Evolutionary conservation across 1,284 basidiomycete genomes (phyloP), one percentile per base, ranked within the genome.

Genomic region (Trichosporon inkin): DNA sequence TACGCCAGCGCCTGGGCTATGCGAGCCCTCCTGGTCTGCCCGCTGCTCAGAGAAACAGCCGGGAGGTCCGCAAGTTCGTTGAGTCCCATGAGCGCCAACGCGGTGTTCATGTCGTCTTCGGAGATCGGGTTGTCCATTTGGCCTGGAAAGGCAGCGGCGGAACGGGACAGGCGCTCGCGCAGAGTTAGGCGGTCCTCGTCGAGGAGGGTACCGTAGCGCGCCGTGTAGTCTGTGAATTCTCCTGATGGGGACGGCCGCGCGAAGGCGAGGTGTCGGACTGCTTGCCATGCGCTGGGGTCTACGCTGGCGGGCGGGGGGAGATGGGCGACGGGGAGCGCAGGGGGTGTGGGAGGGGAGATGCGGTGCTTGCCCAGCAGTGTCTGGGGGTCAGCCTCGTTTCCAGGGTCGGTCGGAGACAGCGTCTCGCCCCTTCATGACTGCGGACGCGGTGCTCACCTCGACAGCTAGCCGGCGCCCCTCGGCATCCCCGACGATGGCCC

Each of bases 181-280:
- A 77, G 58, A 1, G 68, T 72, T 65, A 90, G 80, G 36, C 83
- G 81, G 71, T 94, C 90, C 70, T 88, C 89, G 38, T 94, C 91
- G 17, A 88, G 82, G 38, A 93, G 82, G 0, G 89, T 87, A 20
- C 90, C 91, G 71, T 94, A 97, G 3, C 92, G 85, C 1, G 91
- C 90, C 0, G 90, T 90, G 71, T 88, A 95, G 77, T 96, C 92
- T 62, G 88, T 88, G 76, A 96, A 97, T n/a, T 83, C 89, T 6
- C 87, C 82, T 0, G 85, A 83, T 0, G 82, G 77, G 0, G 82
- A 81, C 40, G 86, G 82, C 61, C 88, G 85, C 0, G 86, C 83
- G 69, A 92, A 92, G 0, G 88, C 87, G 5, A 92, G 86, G 51
- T 88, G 81, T 6, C 84, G 80, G 37, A 92, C 77, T 14, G 79